Conservation (phyloP, 202 grass and related monocot species). For the Carex arenaria region DNA sequence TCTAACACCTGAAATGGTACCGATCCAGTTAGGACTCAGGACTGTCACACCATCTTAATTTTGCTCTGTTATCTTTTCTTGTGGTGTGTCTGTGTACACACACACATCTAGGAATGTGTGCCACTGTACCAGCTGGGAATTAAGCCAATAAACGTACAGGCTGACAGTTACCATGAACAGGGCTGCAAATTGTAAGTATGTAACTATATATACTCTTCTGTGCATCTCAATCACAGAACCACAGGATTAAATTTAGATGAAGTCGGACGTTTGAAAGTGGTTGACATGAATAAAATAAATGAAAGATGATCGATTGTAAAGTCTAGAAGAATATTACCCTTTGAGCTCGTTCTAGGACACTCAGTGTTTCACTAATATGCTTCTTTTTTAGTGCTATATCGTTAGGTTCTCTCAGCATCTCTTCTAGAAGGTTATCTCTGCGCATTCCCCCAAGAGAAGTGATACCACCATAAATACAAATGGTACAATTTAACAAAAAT, state of each 20-base stretch:
- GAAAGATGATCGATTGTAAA: neutral
- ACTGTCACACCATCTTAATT: neutral
- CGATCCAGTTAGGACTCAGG: neutral
- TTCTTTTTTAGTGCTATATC: conserved; percentile 69
- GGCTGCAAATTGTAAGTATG: neutral
- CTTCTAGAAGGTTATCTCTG: conserved; percentile 81
- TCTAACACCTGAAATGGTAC: conserved; percentile 61
- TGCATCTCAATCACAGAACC: neutral
- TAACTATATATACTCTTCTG: neutral
- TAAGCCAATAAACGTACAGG: neutral
- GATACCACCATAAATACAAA: neutral
- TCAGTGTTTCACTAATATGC: conserved; percentile 56
- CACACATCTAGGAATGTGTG: neutral
- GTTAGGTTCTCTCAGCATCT: conserved; percentile 88
- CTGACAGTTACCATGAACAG: neutral
- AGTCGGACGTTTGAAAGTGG: neutral
- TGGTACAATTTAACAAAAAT: neutral
- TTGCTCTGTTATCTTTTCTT: neutral
- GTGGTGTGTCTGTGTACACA: neutral
- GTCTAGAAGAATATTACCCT: conserved; percentile 38
- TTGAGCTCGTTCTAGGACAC: conserved; percentile 73
- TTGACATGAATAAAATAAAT: neutral
- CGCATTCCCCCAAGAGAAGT: neutral
- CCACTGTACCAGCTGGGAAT: neutral
- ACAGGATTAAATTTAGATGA: neutral